Evolutionary conservation across 2,329 filamentous ascomycete species (phyloP).

Genomic region (Colletotrichum graminicola): DNA sequence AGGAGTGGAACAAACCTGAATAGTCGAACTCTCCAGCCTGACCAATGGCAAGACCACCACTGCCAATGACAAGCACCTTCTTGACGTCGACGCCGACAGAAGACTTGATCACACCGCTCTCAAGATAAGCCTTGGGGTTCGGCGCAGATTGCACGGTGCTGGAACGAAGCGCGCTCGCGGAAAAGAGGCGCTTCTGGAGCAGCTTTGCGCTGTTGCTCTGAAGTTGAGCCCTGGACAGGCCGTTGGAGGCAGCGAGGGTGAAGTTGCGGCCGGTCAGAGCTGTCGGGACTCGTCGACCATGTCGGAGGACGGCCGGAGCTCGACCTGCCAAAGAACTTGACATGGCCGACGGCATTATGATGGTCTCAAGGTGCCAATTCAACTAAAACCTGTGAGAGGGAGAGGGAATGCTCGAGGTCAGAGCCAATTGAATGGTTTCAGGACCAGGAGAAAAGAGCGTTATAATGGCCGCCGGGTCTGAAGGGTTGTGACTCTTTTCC

Average conservation of each 20-base stretch:
- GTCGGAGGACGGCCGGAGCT: slow-evolving; percentile 69
- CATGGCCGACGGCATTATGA: slow-evolving; percentile 56
- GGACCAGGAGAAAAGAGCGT: slow-evolving; percentile 35
- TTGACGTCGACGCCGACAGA: slow-evolving; percentile 88
- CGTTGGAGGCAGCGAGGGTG: slow-evolving; percentile 53
- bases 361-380: slow-evolving; percentile 28
- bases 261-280: slow-evolving; percentile 59
- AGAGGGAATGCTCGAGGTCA: slow-evolving; percentile 35
- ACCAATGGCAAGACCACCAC: slow-evolving; percentile 94
- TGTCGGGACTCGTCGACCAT: slow-evolving; percentile 63
- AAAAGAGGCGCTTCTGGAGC: slow-evolving; percentile 62
- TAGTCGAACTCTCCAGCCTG: slow-evolving; percentile 99
- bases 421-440: slow-evolving; percentile 42
- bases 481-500: slow-evolving; percentile 41
- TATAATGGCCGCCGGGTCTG: slow-evolving; percentile 34
- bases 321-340: slow-evolving; percentile 64
- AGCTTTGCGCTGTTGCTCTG: slow-evolving; percentile 49
- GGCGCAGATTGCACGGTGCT: slow-evolving; percentile 75
- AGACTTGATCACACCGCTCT: slow-evolving; percentile 87
- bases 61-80: slow-evolving; percentile 97
- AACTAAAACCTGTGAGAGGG: slow-evolving; percentile 25
- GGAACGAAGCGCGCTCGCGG: slow-evolving; percentile 58
- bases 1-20: slow-evolving; percentile 78
- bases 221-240: slow-evolving; percentile 50
- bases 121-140: slow-evolving; percentile 87